Evolutionary conservation across 345 rosid genomes (phyloP), one percentile per base, ranked within the genome.

Genomic region (Moricandia arvensis): DNA sequence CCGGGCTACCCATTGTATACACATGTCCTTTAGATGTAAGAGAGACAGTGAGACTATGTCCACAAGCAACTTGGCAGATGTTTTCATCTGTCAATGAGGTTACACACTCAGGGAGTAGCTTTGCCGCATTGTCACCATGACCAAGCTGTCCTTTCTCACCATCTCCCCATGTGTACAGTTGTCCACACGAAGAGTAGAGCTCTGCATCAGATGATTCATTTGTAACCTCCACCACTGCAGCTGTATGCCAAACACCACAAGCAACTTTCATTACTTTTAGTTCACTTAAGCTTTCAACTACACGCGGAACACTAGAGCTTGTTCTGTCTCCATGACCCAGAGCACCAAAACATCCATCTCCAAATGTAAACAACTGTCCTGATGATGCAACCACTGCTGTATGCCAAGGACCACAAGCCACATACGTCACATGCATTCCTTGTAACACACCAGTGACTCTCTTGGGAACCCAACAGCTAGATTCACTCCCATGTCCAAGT

Each of bases 211-310:
- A 74, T 68, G 83, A 74, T 65, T 85, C 88, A 53, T 58, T 75
- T 26, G 62, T 67, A 63, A 79, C 75, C 81, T 88, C 95, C 75
- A 89, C 88, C 17, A 86, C 86, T 59, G 96, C 98, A 49, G 88
- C 94, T 63, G 96, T 93, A 82, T 93, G 98, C 98, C 97, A 91
- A 80, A 85, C 83, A 65, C 97, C 97, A 87, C 98, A 93, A 69
- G 98, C 84, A 78, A 86, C 93, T 72, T 72, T 87, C 68, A 74
- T 82, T 16, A 89, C 81, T 51, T 77, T 79, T 60, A 85, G 51
- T 69, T 91, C 94, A 75, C 51, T 80, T 79, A 93, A 71, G 35
- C 87, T 76, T 76, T 88, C 93, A 63, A 91, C 97, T 85, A 83
- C 90, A 57, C 90, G 87, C 5, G 98, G 98, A 80, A 89, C 55